Percentiles rank a stretch among this genome's conserved stretches.
phyloP scores from a whole-genome alignment of 2,329 filamentous ascomycete genomes.

The Periconia sp. region DNA sequence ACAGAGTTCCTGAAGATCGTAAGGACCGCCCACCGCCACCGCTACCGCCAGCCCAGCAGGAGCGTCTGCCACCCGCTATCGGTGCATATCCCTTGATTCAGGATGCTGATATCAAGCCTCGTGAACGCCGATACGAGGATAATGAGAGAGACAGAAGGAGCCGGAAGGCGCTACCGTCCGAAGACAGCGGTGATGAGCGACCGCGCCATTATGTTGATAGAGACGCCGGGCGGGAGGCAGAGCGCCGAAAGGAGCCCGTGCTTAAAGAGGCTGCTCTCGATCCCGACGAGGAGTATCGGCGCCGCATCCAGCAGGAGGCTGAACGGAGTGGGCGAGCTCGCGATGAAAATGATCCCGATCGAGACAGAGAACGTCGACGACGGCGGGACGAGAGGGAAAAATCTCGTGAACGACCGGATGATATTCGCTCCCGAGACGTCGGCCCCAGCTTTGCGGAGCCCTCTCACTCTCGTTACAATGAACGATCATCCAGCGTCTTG shows the following conservation, averaged over 20 bases:
- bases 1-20: slow-evolving; percentile 15
- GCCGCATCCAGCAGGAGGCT: slow-evolving; percentile 54
- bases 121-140: slow-evolving; percentile 42
- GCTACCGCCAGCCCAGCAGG: slow-evolving; percentile 21
- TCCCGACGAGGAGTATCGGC: slow-evolving; percentile 58
- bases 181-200: slow-evolving; percentile 42
- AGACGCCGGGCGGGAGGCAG: slow-evolving; percentile 31
- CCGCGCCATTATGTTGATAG: slow-evolving; percentile 44
- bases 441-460: slow-evolving; percentile 25
- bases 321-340: slow-evolving; percentile 43
- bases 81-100: slow-evolving; percentile 23
- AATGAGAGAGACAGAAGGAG: slow-evolving; percentile 34
- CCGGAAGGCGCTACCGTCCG: slow-evolving; percentile 36
- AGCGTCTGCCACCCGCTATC: slow-evolving; percentile 15
- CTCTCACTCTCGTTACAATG: slow-evolving; percentile 31
- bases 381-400: slow-evolving; percentile 41
- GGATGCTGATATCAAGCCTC: slow-evolving; percentile 32
- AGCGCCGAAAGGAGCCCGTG: slow-evolving; percentile 39
- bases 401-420: slow-evolving; percentile 33
- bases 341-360: slow-evolving; percentile 39
- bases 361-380: slow-evolving; percentile 41
- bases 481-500: slow-evolving; percentile 36
- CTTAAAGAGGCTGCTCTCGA: slow-evolving; percentile 45
- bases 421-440: slow-evolving; percentile 28
- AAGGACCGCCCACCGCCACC: slow-evolving; percentile 16